Conservation (phyloP, 768 basidiomycete species). For the Lentinula boryana region DNA sequence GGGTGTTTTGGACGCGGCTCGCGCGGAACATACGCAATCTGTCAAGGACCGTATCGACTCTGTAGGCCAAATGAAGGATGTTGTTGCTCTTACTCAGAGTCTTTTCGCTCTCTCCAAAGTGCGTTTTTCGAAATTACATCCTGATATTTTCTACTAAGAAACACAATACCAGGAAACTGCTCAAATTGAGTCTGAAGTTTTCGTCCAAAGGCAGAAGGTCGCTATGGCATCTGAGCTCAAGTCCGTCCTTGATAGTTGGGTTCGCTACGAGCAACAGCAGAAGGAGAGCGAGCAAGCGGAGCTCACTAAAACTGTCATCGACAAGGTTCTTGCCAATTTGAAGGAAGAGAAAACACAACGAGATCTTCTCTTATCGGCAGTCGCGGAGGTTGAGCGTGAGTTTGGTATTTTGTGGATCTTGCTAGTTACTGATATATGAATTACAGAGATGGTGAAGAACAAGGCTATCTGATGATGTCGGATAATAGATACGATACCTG, state of each 20-base stretch:
- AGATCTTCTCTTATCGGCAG: slow-evolving; percentile 72
- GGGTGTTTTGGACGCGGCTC: slow-evolving; percentile 72
- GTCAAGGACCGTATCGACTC: slow-evolving; percentile 90
- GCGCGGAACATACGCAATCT: slow-evolving; percentile 86
- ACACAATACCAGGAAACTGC: slow-evolving; percentile 71
- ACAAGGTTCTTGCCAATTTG: slow-evolving; percentile 78
- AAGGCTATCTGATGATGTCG: slow-evolving; percentile 67
- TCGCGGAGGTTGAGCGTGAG: slow-evolving; percentile 92
- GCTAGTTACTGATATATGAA: background rate
- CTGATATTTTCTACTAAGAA: background rate
- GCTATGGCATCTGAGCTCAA: slow-evolving; percentile 87
- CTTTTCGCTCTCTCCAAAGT: slow-evolving; percentile 95
- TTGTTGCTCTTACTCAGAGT: slow-evolving; percentile 82
- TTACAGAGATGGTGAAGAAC: slow-evolving; percentile 79
- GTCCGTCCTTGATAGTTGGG: slow-evolving; percentile 95
- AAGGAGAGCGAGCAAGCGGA: slow-evolving; percentile 96
- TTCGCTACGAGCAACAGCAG: slow-evolving; percentile 92
- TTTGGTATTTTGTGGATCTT: slow-evolving; percentile 15
- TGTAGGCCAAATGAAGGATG: slow-evolving; percentile 94
- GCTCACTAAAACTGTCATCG: slow-evolving; percentile 82
- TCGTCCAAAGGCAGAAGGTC: slow-evolving; percentile 86
- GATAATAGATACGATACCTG: background rate
- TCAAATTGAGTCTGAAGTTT: slow-evolving; percentile 81
- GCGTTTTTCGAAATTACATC: slow-evolving; percentile 11
- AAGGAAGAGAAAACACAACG: slow-evolving; percentile 86